A percentile compares a stretch with the other conserved stretches of the same genome.
phyloP scores from a whole-genome alignment of 2,329 filamentous ascomycete genomes.

The Beauveria brongniartii region DNA sequence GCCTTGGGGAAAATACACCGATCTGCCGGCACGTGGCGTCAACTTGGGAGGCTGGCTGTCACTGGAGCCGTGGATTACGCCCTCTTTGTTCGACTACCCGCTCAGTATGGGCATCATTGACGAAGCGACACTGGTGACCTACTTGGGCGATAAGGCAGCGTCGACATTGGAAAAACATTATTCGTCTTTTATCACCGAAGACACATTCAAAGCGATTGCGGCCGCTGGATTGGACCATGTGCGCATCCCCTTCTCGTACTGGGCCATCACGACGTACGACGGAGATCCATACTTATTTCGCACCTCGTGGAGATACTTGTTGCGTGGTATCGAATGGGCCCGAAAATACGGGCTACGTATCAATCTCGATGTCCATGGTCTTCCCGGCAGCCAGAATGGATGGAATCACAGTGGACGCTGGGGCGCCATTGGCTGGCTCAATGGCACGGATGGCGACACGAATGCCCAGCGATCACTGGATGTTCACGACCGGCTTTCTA shows the following conservation, averaged over 20 bases:
- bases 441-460: slow-evolving; percentile 71
- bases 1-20: slow-evolving; percentile 67
- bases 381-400: slow-evolving; percentile 90
- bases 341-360: slow-evolving; percentile 86
- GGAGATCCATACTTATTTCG: slow-evolving; percentile 81
- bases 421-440: slow-evolving; percentile 78
- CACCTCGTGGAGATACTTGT: slow-evolving; percentile 85
- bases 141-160: slow-evolving; percentile 59
- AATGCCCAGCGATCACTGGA: slow-evolving; percentile 80
- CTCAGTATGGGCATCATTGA: slow-evolving; percentile 63
- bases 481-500: slow-evolving; percentile 75
- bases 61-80: slow-evolving; percentile 91
- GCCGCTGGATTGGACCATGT: slow-evolving; percentile 90
- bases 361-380: slow-evolving; percentile 86
- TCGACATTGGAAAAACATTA: slow-evolving; percentile 85
- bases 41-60: slow-evolving; percentile 93
- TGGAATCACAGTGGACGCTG: slow-evolving; percentile 93
- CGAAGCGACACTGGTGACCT: slow-evolving; percentile 70
- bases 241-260: slow-evolving; percentile 93
- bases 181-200: slow-evolving; percentile 75
- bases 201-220: slow-evolving; percentile 76
- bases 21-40: slow-evolving; percentile 75
- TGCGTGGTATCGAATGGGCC: slow-evolving; percentile 88
- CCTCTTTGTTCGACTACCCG: slow-evolving; percentile 74
- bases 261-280: slow-evolving; percentile 80